Evolutionary conservation across 108 stramenopile genomes (phyloP).

Genomic region (Hondaea fermentalgiana): DNA sequence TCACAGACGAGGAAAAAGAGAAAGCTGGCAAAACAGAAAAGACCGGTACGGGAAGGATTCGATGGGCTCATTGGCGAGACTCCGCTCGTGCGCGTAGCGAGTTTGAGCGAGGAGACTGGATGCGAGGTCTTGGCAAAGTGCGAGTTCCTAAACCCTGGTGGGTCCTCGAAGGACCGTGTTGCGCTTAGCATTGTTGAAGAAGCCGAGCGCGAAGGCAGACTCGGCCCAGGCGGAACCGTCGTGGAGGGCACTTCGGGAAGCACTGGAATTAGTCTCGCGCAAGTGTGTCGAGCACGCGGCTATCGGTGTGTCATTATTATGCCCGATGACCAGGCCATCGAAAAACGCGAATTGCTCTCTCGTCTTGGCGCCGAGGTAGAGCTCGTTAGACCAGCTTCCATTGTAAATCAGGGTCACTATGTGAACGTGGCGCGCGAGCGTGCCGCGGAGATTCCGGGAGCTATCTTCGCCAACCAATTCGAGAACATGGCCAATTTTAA

Average conservation of each 20-base stretch:
- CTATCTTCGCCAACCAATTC: slow-evolving; percentile 54
- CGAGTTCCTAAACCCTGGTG: slow-evolving; percentile 53
- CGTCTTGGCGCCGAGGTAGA: slow-evolving; percentile 44
- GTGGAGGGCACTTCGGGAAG: slow-evolving; percentile 71
- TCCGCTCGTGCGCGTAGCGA: background rate
- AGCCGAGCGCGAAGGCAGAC: slow-evolving; percentile 26
- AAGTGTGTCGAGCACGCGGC: slow-evolving; percentile 65
- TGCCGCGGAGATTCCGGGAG: slow-evolving; percentile 27
- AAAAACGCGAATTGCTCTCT: slow-evolving; percentile 29
- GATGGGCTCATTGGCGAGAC: slow-evolving; percentile 16
- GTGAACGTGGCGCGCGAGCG: slow-evolving; percentile 59
- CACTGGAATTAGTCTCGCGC: slow-evolving; percentile 83
- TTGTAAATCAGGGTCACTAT: slow-evolving; percentile 54
- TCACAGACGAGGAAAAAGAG: no score
- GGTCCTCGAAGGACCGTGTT: slow-evolving; percentile 52
- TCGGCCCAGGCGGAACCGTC: slow-evolving; percentile 41
- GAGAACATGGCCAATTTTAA: slow-evolving; percentile 67
- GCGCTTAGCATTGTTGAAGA: slow-evolving; percentile 45
- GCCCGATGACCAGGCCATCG: slow-evolving; percentile 68
- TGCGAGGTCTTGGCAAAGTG: slow-evolving; percentile 24
- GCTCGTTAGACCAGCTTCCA: slow-evolving; percentile 35
- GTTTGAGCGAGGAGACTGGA: slow-evolving; percentile 21
- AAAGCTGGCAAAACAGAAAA: no score
- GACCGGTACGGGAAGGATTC: background rate
- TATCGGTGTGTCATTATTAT: slow-evolving; percentile 76